phyloP scores from a whole-genome alignment of 768 basidiomycete genomes.

The Lentinula raphanica region DNA sequence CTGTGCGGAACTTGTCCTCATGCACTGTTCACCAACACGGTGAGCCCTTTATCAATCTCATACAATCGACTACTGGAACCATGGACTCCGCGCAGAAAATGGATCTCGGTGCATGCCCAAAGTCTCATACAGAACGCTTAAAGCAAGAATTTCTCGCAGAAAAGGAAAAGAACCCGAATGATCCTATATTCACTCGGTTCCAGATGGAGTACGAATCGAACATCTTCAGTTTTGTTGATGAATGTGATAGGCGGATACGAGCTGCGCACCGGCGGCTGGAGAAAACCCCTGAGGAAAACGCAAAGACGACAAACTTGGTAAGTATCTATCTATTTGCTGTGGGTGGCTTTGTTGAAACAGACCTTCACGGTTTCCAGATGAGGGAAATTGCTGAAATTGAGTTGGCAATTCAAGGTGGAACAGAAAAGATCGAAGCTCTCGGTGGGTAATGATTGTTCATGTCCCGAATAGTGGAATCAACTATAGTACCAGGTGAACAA shows the following conservation, averaged over 20 bases:
- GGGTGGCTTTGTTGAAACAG: neutral
- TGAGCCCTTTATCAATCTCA: slow-evolving; percentile 35
- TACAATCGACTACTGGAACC: neutral
- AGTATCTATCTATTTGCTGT: slow-evolving; percentile 18
- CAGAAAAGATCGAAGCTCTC: slow-evolving; percentile 93
- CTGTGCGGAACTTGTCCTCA: slow-evolving; percentile 99
- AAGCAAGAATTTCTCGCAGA: slow-evolving; percentile 86
- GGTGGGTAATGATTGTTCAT: slow-evolving; percentile 40
- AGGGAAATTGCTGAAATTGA: slow-evolving; percentile 99
- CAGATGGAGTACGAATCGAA: slow-evolving; percentile 95
- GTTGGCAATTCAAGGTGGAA: slow-evolving; percentile 96
- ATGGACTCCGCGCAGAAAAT: slow-evolving; percentile 71
- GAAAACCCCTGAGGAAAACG: slow-evolving; percentile 99
- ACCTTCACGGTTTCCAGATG: slow-evolving; percentile 52
- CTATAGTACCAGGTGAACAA: slow-evolving; percentile 69
- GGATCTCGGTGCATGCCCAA: slow-evolving; percentile 97
- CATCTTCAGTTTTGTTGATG: slow-evolving; percentile 94
- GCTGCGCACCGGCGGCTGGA: slow-evolving; percentile 92
- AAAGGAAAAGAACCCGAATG: slow-evolving; percentile 66
- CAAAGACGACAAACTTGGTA: slow-evolving; percentile 94
- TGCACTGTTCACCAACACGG: slow-evolving; percentile 95
- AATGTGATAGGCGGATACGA: slow-evolving; percentile 94
- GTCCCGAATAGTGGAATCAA: neutral
- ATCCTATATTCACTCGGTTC: slow-evolving; percentile 81
- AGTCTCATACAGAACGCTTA: slow-evolving; percentile 90